Conservation (phyloP, 2,329 filamentous ascomycete genomes). For the Colletotrichum musicola region DNA sequence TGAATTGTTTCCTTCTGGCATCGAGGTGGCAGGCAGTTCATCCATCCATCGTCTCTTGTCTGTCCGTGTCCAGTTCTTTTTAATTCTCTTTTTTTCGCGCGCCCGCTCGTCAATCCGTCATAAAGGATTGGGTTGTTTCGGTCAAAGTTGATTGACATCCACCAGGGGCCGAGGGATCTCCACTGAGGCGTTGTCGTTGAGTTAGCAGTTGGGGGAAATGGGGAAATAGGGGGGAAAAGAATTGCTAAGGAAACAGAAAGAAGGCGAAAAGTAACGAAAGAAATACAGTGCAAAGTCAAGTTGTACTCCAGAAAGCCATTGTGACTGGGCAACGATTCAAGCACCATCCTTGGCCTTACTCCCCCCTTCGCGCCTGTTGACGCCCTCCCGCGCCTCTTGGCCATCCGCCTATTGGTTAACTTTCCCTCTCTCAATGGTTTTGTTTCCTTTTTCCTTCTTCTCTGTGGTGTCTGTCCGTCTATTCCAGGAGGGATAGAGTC, state of each 20-base stretch:
- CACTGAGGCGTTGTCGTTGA: slow-evolving; percentile 3
- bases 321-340: slow-evolving; percentile 12
- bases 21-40: background rate
- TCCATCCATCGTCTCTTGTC: background rate
- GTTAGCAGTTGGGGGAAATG: background rate
- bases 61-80: slow-evolving; percentile 6
- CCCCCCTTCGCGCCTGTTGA: slow-evolving; percentile 20
- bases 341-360: slow-evolving; percentile 5
- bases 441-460: slow-evolving; percentile 1
- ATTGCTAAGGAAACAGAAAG: background rate
- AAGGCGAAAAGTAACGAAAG: background rate
- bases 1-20: slow-evolving; percentile 8
- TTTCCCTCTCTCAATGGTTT: background rate
- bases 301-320: background rate
- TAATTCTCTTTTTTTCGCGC: background rate
- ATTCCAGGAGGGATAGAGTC: background rate
- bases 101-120: background rate
- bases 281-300: no score
- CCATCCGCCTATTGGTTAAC: background rate
- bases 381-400: background rate
- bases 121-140: slow-evolving; percentile 32
- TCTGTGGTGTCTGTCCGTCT: no score
- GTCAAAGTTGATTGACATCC: slow-evolving; percentile 17
- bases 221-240: background rate
- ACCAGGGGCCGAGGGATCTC: slow-evolving; percentile 11